Evolutionary conservation across 371 early-diverging fungal species (phyloP).

Genomic region (Parasitella parasitica): DNA sequence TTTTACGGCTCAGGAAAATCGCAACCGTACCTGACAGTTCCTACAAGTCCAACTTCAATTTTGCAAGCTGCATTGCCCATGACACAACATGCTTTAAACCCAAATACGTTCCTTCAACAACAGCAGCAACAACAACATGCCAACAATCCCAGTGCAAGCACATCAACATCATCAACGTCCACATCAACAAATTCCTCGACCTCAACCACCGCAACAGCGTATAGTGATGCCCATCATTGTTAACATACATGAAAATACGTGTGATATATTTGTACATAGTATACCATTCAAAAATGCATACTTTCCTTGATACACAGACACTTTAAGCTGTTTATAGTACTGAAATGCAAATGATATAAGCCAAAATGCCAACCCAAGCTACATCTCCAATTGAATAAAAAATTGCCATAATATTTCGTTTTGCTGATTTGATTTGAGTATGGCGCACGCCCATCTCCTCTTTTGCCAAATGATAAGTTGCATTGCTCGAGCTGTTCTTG

Average conservation of each 20-base stretch:
- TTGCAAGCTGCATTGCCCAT: neutral
- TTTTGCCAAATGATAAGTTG: neutral
- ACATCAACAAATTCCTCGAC: neutral
- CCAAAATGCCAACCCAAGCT: conserved; percentile 13
- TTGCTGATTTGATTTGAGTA: neutral
- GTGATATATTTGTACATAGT: neutral
- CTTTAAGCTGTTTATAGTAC: no score
- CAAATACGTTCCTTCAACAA: conserved; percentile 7
- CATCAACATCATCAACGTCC: neutral
- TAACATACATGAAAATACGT: no score
- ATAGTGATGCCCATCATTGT: neutral
- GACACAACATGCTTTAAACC: conserved; percentile 1
- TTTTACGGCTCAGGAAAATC: conserved; percentile 3
- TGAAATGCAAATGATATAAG: conserved; percentile 26
- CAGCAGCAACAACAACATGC: neutral
- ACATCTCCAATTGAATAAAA: conserved; percentile 17
- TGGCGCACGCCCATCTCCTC: conserved; percentile 1
- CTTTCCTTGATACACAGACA: no score
- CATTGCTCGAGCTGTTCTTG: neutral
- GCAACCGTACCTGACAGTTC: neutral
- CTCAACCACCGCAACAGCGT: neutral
- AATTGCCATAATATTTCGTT: neutral
- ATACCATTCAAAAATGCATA: no score
- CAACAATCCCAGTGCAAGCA: neutral
- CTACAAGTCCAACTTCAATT: conserved; percentile 1